phyloP scores from a whole-genome alignment of 2,329 filamentous ascomycete genomes.

The Trichothecium sympodiale region DNA sequence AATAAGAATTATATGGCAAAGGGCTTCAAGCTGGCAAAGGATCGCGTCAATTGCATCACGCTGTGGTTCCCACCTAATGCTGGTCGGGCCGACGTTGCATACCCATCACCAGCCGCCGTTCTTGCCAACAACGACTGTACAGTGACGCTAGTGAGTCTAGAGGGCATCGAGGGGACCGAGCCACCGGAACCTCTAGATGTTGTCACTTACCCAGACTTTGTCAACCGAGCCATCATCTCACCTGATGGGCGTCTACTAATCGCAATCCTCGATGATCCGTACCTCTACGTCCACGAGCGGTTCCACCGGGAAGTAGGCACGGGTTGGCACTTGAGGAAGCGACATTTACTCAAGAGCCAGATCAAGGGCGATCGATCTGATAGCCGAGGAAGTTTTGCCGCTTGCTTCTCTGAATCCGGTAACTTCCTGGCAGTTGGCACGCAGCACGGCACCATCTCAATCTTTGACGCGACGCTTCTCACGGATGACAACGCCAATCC shows the following conservation, averaged over 20 bases:
- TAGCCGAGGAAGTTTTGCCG: slow-evolving; percentile 62
- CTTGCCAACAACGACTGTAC: slow-evolving; percentile 88
- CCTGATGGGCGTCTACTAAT: slow-evolving; percentile 73
- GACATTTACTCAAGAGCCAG: slow-evolving; percentile 48
- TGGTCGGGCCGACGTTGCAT: slow-evolving; percentile 21
- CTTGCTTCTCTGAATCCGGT: slow-evolving; percentile 64
- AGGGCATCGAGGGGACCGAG: slow-evolving; percentile 37
- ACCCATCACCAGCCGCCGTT: slow-evolving; percentile 49
- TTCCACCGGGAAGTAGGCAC: slow-evolving; percentile 3
- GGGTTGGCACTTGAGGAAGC: slow-evolving; percentile 37
- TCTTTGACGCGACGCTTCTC: slow-evolving; percentile 52
- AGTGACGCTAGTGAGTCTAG: slow-evolving; percentile 71
- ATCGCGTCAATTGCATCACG: slow-evolving; percentile 57
- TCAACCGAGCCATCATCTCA: slow-evolving; percentile 91
- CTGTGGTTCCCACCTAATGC: slow-evolving; percentile 44
- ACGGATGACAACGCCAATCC: slow-evolving; percentile 38
- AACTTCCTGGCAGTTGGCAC: slow-evolving; percentile 65
- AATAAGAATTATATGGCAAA: slow-evolving; percentile 36
- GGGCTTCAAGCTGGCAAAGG: slow-evolving; percentile 42
- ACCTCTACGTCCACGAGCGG: slow-evolving; percentile 70
- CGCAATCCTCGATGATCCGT: slow-evolving; percentile 79
- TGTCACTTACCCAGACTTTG: slow-evolving; percentile 67
- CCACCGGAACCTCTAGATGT: slow-evolving; percentile 51
- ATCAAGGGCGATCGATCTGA: slow-evolving; percentile 40
- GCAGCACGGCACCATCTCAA: slow-evolving; percentile 68